These are phyloP conservation scores for Penicillium fimorum DNA, from an alignment of 495 filamentous ascomycete species.

Conservation along the genomic window DNA sequence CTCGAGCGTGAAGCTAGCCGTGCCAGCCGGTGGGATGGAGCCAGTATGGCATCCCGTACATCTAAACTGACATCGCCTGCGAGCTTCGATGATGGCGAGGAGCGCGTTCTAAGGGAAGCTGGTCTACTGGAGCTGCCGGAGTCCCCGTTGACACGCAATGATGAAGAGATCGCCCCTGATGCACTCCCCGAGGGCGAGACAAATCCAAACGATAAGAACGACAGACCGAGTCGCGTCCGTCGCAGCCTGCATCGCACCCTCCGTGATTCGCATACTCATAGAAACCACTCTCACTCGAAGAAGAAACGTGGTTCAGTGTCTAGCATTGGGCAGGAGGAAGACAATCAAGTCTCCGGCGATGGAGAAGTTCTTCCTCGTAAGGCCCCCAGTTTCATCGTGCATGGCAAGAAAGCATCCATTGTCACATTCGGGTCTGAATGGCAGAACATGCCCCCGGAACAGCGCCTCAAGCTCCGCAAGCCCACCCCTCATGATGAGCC, in stretches of 20 bases:
- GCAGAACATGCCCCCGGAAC: conserved; percentile 76
- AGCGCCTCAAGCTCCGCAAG: conserved; percentile 61
- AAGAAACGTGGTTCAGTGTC: conserved; percentile 75
- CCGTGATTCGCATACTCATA: conserved; percentile 69
- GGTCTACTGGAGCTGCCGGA: conserved; percentile 46
- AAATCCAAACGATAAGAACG: conserved; percentile 25
- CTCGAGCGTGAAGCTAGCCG: conserved; percentile 42
- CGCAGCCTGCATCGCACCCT: conserved; percentile 94
- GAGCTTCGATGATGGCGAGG: conserved; percentile 47
- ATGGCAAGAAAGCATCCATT: conserved; percentile 96
- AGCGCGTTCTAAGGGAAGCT: conserved; percentile 49
- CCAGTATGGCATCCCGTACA: conserved; percentile 37
- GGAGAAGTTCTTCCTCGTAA: conserved; percentile 72
- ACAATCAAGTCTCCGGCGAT: conserved; percentile 43
- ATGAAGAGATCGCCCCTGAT: conserved; percentile 35
- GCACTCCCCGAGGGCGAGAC: conserved; percentile 42
- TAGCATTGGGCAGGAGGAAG: conserved; percentile 58
- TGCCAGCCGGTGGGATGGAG: conserved; percentile 37
- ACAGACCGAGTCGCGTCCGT: conserved; percentile 61
- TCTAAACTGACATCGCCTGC: conserved; percentile 41
- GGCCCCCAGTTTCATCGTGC: conserved; percentile 86
- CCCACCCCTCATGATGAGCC: conserved; percentile 49
- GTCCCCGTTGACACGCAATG: conserved; percentile 35
- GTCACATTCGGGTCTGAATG: conserved; percentile 92
- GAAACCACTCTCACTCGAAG: conserved; percentile 62